phyloP scores from a whole-genome alignment of 106 monocot species.

The Phalaenopsis aphrodite region DNA sequence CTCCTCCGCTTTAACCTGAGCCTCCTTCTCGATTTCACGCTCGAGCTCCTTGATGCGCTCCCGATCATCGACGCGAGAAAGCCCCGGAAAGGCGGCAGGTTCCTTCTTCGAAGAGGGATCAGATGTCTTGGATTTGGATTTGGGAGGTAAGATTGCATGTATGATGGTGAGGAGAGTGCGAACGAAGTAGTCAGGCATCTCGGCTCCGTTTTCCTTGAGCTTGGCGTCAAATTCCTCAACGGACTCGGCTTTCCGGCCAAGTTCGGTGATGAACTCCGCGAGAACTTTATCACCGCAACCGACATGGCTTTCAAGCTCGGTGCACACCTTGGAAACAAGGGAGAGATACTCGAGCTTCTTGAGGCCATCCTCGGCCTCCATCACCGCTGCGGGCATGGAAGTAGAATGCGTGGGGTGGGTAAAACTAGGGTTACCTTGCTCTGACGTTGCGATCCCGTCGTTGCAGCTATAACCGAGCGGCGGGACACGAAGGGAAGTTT shows the following conservation, averaged over 20 bases:
- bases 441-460: too few species aligned
- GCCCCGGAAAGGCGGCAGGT: conserved; percentile 32
- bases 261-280: conserved; percentile 88
- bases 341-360: conserved; percentile 81
- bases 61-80: conserved; percentile 57
- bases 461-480: too few species aligned
- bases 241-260: conserved; percentile 51
- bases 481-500: too few species aligned
- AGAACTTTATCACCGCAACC: conserved; percentile 71
- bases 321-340: conserved; percentile 75
- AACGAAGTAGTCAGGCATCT: conserved; percentile 92
- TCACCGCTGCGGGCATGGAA: neutral
- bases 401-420: too few species aligned
- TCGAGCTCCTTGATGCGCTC: conserved; percentile 45
- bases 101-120: conserved; percentile 4
- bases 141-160: conserved; percentile 81
- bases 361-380: conserved; percentile 27
- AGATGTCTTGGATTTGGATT: conserved; percentile 13
- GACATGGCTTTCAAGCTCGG: conserved; percentile 73
- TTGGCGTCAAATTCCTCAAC: conserved; percentile 71
- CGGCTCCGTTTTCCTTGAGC: conserved; percentile 82
- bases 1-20: conserved; percentile 18
- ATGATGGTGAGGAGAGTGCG: conserved; percentile 88
- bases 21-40: conserved; percentile 63
- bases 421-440: too few species aligned